phyloP scores from a whole-genome alignment of 257 asterid genomes.

The Solanum neorickii region DNA sequence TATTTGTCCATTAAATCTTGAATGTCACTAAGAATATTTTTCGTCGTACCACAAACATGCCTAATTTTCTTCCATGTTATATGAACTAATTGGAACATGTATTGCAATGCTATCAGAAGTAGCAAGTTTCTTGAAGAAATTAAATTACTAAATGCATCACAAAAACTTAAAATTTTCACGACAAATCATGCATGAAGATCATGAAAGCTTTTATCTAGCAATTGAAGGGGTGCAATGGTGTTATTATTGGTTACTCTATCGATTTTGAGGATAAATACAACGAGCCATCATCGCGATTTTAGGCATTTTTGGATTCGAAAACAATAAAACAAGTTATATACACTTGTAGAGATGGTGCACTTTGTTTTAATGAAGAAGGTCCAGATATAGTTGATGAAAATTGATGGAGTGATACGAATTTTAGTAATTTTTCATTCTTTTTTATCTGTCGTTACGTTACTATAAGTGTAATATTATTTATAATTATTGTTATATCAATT shows the following conservation, averaged over 20 bases:
- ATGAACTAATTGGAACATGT: background rate
- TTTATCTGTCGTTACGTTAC: background rate
- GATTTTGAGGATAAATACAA: background rate
- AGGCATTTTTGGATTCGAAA: constrained; percentile 12
- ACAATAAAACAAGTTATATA: constrained; percentile 38
- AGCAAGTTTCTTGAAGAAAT: background rate
- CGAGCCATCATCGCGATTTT: background rate
- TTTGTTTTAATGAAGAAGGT: background rate
- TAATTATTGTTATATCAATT: too few species aligned
- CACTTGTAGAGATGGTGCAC: constrained; percentile 22
- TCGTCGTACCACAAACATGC: too few species aligned
- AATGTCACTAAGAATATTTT: too few species aligned
- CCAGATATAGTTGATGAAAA: constrained; percentile 18
- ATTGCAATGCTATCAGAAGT: background rate
- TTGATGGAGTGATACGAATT: constrained; percentile 30
- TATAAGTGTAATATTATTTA: background rate
- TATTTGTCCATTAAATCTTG: too few species aligned
- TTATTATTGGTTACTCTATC: background rate
- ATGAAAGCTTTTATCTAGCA: background rate
- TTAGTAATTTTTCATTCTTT: constrained; percentile 11
- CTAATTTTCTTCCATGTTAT: background rate
- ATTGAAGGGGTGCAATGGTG: background rate
- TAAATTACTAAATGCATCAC: background rate
- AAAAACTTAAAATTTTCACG: background rate
- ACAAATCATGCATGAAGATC: background rate